These are phyloP conservation scores for Tubosaeta sp. DNA, from an alignment of 768 basidiomycete species.

Conservation along the genomic window DNA sequence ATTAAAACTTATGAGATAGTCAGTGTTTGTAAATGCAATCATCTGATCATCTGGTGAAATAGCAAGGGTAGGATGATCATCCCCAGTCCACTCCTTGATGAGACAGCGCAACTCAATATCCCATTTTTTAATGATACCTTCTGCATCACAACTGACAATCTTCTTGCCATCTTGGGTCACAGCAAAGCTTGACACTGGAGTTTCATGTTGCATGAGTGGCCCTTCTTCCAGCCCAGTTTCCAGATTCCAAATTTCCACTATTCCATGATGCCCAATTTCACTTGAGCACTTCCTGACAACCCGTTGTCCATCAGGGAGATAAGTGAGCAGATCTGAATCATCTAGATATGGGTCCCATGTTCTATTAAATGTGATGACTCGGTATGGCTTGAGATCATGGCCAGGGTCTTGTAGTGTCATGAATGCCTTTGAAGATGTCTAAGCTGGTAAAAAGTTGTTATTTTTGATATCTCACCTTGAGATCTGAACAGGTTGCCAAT, in stretches of 20 bases:
- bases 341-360: too few relatives aligned
- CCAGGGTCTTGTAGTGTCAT: too few relatives aligned
- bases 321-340: too few relatives aligned
- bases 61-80: not conserved
- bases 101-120: not conserved
- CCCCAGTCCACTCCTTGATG: not conserved
- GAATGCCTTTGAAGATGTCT: too few relatives aligned
- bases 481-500: too few relatives aligned
- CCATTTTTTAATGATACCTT: not conserved
- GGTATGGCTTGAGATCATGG: too few relatives aligned
- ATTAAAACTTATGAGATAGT: too few relatives aligned
- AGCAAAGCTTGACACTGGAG: not conserved
- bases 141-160: not conserved
- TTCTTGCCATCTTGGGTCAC: not conserved
- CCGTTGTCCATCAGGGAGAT: not conserved
- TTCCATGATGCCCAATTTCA: not conserved
- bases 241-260: not conserved
- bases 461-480: too few relatives aligned
- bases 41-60: conserved; percentile 5
- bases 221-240: not conserved
- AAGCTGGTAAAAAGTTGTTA: too few relatives aligned
- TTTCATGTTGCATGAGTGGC: not conserved
- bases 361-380: too few relatives aligned
- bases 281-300: not conserved
- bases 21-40: not conserved